A percentile compares a stretch with the other conserved stretches of the same genome.
Conservation (phyloP, 108 stramenopile genomes). For the Nitzschia sp. region DNA sequence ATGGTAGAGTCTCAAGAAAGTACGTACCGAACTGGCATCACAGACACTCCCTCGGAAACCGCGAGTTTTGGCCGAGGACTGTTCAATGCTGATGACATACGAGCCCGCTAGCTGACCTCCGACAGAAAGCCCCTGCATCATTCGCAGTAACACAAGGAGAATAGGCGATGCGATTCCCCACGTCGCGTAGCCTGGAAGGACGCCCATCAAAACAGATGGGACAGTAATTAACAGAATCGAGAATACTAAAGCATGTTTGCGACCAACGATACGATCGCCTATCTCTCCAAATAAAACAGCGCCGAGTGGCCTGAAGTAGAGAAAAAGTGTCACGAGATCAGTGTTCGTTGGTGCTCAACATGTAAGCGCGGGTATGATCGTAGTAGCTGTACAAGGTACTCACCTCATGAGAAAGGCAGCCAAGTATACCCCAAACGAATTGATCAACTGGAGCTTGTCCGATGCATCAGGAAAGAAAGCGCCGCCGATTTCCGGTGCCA, state of each 20-base stretch:
- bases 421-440: slow-evolving; percentile 85
- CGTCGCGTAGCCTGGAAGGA: slow-evolving; percentile 73
- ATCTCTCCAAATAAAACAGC: slow-evolving; percentile 73
- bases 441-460: slow-evolving; percentile 55
- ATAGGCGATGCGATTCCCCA: slow-evolving; percentile 66
- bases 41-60: slow-evolving; percentile 69
- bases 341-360: neutral
- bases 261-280: slow-evolving; percentile 68
- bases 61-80: slow-evolving; percentile 44
- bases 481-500: slow-evolving; percentile 74
- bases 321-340: neutral
- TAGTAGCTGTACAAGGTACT: no score
- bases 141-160: slow-evolving; percentile 62
- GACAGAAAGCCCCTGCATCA: slow-evolving; percentile 86
- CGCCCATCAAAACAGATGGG: slow-evolving; percentile 84
- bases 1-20: neutral
- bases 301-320: slow-evolving; percentile 39
- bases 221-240: slow-evolving; percentile 71
- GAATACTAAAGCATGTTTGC: slow-evolving; percentile 63
- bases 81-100: slow-evolving; percentile 73
- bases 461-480: slow-evolving; percentile 78
- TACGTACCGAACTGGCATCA: slow-evolving; percentile 68
- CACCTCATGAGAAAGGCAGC: slow-evolving; percentile 81
- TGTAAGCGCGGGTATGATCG: no score
- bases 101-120: slow-evolving; percentile 82